A percentile compares a stretch with the other conserved stretches of the same genome.
These are phyloP conservation scores for Candida germanica DNA, from an alignment of 805 yeast genomes.

Conservation along the genomic window DNA sequence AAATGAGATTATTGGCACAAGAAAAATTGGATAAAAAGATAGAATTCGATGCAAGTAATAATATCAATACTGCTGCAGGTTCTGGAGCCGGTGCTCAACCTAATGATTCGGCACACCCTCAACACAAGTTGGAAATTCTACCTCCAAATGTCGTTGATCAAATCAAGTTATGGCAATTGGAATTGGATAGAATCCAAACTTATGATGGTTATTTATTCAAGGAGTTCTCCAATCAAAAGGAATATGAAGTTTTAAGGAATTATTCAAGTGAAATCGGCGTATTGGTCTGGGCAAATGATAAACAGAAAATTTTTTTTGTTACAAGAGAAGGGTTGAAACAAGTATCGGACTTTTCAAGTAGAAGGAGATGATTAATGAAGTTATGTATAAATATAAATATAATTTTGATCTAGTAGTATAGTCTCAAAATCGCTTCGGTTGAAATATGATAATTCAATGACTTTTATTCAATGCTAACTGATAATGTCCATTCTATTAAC, in stretches of 20 bases:
- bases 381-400: conserved; percentile 5
- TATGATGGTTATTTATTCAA: conserved; percentile 85
- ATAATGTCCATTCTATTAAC: too few relatives aligned
- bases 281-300: conserved; percentile 77
- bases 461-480: too few relatives aligned
- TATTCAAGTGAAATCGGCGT: conserved; percentile 94
- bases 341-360: conserved; percentile 85
- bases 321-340: conserved; percentile 83
- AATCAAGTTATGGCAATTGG: conserved; percentile 93
- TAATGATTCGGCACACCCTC: conserved; percentile 26
- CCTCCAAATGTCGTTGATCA: conserved; percentile 99
- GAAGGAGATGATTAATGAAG: conserved; percentile 42
- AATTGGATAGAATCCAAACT: conserved; percentile 84
- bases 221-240: conserved; percentile 75
- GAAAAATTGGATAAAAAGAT: conserved; percentile 63
- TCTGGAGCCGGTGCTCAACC: conserved; percentile 22
- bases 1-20: conserved; percentile 74
- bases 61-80: conserved; percentile 38
- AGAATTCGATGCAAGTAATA: conserved; percentile 56
- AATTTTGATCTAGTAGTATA: too few relatives aligned
- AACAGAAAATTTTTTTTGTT: conserved; percentile 74
- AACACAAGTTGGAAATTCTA: conserved; percentile 56
- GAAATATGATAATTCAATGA: too few relatives aligned
- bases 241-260: conserved; percentile 64
- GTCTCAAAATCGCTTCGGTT: too few relatives aligned